Evolutionary conservation across 768 basidiomycete genomes (phyloP).

Genomic region (Naematelia aurantialba): DNA sequence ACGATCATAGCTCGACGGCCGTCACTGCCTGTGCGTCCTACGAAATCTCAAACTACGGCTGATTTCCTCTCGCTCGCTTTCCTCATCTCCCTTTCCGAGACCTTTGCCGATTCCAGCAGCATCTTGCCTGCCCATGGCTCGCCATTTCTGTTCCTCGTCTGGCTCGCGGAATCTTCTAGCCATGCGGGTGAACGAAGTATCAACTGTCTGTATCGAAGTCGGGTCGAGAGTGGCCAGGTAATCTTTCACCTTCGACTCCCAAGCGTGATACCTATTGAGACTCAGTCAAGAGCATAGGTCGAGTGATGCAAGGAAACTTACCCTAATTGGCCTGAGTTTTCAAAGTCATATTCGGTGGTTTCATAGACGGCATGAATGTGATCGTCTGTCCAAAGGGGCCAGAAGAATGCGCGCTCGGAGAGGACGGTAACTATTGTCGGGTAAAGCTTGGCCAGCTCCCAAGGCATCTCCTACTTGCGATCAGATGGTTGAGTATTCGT

Average conservation of each 20-base stretch:
- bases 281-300: not conserved
- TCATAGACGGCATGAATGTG: slow-evolving; percentile 41
- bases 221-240: slow-evolving; percentile 44
- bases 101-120: slow-evolving; percentile 8
- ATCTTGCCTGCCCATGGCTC: slow-evolving; percentile 3
- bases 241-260: slow-evolving; percentile 47
- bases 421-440: slow-evolving; percentile 50
- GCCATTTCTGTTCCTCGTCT: slow-evolving; percentile 30
- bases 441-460: slow-evolving; percentile 46
- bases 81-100: slow-evolving; percentile 9
- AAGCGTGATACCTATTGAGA: slow-evolving; percentile 41
- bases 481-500: not conserved
- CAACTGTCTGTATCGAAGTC: slow-evolving; percentile 29
- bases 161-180: slow-evolving; percentile 28
- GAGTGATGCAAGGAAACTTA: slow-evolving; percentile 17
- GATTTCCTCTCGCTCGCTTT: slow-evolving; percentile 14
- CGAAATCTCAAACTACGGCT: not conserved
- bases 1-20: no score
- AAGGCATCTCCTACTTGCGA: slow-evolving; percentile 34
- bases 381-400: slow-evolving; percentile 50
- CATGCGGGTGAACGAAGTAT: slow-evolving; percentile 46
- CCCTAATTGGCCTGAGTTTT: slow-evolving; percentile 39
- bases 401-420: slow-evolving; percentile 51
- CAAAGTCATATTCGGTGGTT: slow-evolving; percentile 36
- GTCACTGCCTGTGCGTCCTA: no score